Evolutionary conservation across 495 filamentous ascomycete species (phyloP).

Genomic region (Penicillium verhagenii): DNA sequence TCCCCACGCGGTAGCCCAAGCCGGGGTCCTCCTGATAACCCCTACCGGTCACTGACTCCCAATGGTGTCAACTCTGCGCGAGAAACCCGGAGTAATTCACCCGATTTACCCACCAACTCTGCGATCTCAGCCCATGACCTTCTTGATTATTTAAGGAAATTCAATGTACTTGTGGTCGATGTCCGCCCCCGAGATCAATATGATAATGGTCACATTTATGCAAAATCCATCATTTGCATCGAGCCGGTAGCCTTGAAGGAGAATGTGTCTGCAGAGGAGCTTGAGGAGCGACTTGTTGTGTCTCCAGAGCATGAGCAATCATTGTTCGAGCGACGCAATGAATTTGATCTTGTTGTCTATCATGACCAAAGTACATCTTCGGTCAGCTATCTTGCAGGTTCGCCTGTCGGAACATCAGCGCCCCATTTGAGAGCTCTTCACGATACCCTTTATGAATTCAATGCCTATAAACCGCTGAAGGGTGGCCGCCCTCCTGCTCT

Average conservation of each 20-base stretch:
- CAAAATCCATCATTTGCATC: constrained; percentile 78
- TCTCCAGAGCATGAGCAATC: constrained; percentile 71
- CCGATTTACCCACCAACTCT: constrained; percentile 58
- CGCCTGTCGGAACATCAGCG: constrained; percentile 48
- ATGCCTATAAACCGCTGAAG: constrained; percentile 71
- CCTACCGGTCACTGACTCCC: constrained; percentile 46
- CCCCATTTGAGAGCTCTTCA: constrained; percentile 66
- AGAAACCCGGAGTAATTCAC: constrained; percentile 38
- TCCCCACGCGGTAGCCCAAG: constrained; percentile 40
- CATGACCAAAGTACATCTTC: constrained; percentile 73
- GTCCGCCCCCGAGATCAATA: constrained; percentile 78
- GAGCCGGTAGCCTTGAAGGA: constrained; percentile 76
- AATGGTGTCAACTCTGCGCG: constrained; percentile 36
- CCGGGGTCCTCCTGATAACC: constrained; percentile 38
- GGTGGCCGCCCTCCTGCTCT: constrained; percentile 65
- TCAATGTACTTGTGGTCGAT: constrained; percentile 78
- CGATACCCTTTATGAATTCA: constrained; percentile 79
- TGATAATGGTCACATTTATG: constrained; percentile 84
- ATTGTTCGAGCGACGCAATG: constrained; percentile 71
- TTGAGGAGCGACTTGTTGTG: constrained; percentile 78
- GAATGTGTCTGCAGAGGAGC: constrained; percentile 81
- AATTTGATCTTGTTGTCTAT: constrained; percentile 85
- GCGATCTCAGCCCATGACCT: constrained; percentile 66
- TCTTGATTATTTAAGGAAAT: constrained; percentile 59
- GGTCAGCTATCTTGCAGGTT: constrained; percentile 48